Base-by-base conservation (phyloP, 441 rosid genomes). In the Bruguiera hainesii region DNA sequence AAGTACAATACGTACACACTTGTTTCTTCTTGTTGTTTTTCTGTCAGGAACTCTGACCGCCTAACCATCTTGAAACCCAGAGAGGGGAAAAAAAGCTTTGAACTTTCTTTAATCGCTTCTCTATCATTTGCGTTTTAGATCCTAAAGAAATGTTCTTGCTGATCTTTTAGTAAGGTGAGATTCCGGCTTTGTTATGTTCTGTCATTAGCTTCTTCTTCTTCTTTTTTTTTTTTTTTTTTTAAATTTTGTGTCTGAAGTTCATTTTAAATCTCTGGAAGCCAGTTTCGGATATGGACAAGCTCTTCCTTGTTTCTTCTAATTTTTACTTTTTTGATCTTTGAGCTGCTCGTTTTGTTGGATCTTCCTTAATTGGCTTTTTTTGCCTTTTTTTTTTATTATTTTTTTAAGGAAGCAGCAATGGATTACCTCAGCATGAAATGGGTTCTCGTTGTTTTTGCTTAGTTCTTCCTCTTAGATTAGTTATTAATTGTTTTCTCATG, bases 61-160 rank as follows among this genome's bases (percentile, higher is more conserved):
- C 31, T 15, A 13, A 3, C 5, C 3, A 13, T 42, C 48, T 42
- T 3, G 18, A 42, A 3, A 42, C 15, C 48, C 15, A 3, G 18
- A 42, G 13, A 42, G 13, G 13, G 13, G 48, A 42, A 11, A 13
- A 13, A 42, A 42, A 42, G 48, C 48, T 42, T 42, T 42, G 18
- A 42, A 42, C n/a, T 4, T 58, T 31, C 39, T 20, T 55, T 61
- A 56, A 5, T 1, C 56, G 3, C 35, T 6, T 18, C 26, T 35
- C 61, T 37, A 1, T 39, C 33, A 21, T 5, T 60, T 11, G 21
- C 11, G 5, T 28, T 48, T 18, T 70, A 33, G 70, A 76, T 76
- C 79, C 64, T 63, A 42, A 11, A 13, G 64, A 48, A 69, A 29
- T 35, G 56, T 16, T 48, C 57, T 56, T 9, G 50, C 30, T n/a